Evolutionary conservation across 305 asterid genomes (phyloP).

Genomic region (Monarda citriodora): DNA sequence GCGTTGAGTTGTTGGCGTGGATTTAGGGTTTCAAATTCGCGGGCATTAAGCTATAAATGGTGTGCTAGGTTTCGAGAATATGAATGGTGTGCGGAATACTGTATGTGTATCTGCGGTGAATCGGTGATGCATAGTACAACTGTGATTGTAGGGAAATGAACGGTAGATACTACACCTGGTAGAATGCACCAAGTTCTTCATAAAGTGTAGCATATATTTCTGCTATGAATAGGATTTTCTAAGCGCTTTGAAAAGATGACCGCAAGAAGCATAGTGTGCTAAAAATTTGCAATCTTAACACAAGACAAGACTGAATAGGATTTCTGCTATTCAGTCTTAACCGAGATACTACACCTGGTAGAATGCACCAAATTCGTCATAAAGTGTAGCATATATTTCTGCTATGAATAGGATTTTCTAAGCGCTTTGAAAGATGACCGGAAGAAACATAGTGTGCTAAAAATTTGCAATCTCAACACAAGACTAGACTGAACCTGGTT

Average conservation of each 20-base stretch:
- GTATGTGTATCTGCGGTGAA: neutral
- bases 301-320: no score
- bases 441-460: neutral
- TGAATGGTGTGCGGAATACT: no score
- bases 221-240: neutral
- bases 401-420: neutral
- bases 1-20: neutral
- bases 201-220: neutral
- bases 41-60: conserved; percentile 2
- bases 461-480: neutral
- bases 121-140: no score
- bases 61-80: conserved; percentile 9
- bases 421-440: neutral
- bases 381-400: neutral
- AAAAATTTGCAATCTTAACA: neutral
- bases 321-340: no score
- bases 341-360: conserved; percentile 1
- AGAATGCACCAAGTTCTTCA: neutral
- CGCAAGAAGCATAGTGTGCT: neutral
- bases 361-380: neutral
- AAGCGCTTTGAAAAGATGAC: neutral
- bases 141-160: neutral
- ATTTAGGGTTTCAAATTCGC: neutral
- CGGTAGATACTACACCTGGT: neutral
- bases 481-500: neutral